phyloP scores from a whole-genome alignment of 108 stramenopile species.

The Nitzschia sp. region DNA sequence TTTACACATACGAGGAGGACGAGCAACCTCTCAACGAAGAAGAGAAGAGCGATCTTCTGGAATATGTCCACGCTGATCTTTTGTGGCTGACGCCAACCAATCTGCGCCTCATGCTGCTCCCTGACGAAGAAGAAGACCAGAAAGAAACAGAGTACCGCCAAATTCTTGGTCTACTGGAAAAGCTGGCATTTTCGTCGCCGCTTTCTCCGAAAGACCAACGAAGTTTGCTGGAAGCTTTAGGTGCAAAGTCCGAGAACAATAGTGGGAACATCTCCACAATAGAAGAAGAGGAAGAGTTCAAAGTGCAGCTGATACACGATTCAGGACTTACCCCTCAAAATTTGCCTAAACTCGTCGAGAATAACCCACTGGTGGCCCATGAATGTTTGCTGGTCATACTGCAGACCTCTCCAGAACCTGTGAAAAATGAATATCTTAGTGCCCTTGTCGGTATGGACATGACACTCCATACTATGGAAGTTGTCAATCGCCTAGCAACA shows the following conservation, averaged over 20 bases:
- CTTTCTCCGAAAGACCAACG: conserved; percentile 67
- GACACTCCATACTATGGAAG: conserved; percentile 96
- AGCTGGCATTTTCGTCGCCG: conserved; percentile 58
- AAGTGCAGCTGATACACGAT: conserved; percentile 55
- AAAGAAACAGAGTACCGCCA: conserved; percentile 42
- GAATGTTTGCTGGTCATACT: conserved; percentile 89
- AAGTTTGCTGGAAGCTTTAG: conserved; percentile 58
- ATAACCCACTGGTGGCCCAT: conserved; percentile 92
- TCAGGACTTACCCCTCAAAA: conserved; percentile 90
- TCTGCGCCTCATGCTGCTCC: conserved; percentile 56
- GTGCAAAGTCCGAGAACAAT: conserved; percentile 2
- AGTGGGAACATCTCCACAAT: conserved; percentile 4
- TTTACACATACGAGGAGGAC: conserved; percentile 31
- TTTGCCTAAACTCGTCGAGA: conserved; percentile 92
- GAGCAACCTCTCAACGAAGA: conserved; percentile 28
- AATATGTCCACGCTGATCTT: conserved; percentile 68
- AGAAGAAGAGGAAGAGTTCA: conserved; percentile 29
- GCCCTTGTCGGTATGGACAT: conserved; percentile 97
- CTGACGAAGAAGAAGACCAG: conserved; percentile 34
- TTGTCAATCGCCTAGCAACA: conserved; percentile 88
- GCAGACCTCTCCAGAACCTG: conserved; percentile 42
- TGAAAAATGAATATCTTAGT: conserved; percentile 84
- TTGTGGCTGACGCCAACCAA: conserved; percentile 77
- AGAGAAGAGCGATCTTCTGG: conserved; percentile 40
- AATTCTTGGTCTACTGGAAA: conserved; percentile 58